Evolutionary conservation across 192 early-diverging fungal genomes (phyloP).

Genomic region (Spizellomyces punctatus): DNA sequence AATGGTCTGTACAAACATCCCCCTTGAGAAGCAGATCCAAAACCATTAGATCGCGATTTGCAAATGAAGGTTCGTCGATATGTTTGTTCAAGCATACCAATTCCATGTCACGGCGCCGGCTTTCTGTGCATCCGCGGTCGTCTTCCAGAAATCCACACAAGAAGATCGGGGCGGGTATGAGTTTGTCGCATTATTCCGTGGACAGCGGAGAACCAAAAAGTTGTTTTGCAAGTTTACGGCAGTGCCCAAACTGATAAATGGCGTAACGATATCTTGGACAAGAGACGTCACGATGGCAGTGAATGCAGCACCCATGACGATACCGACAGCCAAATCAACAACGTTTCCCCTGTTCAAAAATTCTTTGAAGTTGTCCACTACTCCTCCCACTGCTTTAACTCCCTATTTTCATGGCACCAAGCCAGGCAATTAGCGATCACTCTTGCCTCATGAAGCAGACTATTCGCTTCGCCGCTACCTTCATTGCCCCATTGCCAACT

Average conservation of each 20-base stretch:
- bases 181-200: background rate
- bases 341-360: constrained; percentile 62
- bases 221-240: constrained; percentile 42
- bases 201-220: constrained; percentile 36
- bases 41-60: constrained; percentile 35
- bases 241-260: constrained; percentile 61
- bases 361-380: constrained; percentile 57
- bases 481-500: constrained; percentile 4
- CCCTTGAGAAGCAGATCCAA: constrained; percentile 18
- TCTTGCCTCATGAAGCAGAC: background rate
- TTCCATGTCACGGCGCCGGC: constrained; percentile 49
- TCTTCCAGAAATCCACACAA: constrained; percentile 8
- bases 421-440: background rate
- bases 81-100: constrained; percentile 4
- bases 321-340: constrained; percentile 66
- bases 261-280: constrained; percentile 17
- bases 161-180: background rate
- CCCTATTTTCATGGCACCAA: constrained; percentile 14
- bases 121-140: constrained; percentile 41
- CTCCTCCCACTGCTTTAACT: constrained; percentile 48
- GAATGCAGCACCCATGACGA: constrained; percentile 71
- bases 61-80: background rate
- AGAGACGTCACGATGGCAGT: constrained; percentile 48
- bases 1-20: constrained; percentile 62
- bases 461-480: background rate